Evolutionary conservation across 2,329 filamentous ascomycete genomes (phyloP), one percentile per base, ranked within the genome.

Genomic region (Aspergillus sp.): DNA sequence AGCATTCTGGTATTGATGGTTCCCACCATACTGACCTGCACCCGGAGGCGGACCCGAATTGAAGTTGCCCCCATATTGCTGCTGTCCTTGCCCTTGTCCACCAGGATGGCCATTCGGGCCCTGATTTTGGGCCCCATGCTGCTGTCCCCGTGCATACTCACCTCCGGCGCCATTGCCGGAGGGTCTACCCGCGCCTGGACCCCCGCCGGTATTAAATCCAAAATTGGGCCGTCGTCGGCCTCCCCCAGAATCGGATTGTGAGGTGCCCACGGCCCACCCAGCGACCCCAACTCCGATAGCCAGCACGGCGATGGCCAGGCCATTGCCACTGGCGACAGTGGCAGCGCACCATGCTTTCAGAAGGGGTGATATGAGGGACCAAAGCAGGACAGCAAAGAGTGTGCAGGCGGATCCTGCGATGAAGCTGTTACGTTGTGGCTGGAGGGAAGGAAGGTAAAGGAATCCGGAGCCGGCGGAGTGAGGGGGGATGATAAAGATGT

Each of bases 401-500:
- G 91, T 92, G 61, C 87, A 89, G 43, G 88, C 90, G 68, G 92
- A 92, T 28, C 94, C 94, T 3, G 93, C 92, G 21, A 92, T 84
- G 76, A 97, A 98, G 78, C 91, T 96, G 77, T 97, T 97, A 70
- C 89, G 84, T 71, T 95, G 91, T 19, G 91, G 90, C 72, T 89
- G 86, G 63, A 98, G 78, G 0, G 93, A 97, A 0, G 94, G 94
- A n/a, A 98, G 85, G 76, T 98, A 97, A 28, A 98, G 82, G 77
- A 97, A 97, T 36, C 94, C 94, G 0, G 88, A 87, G 56, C 94
- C 94, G 6, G 93, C 85, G 10, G 92, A 94, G 76, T 97, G 92
- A 50, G 93, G 91, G 7, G 94, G 94, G 71, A 98, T 93, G 74
- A 97, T 90, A 80, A 97, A 97, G 73, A 98, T 96, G 80, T 98